These are phyloP conservation scores for Lachnellula arida DNA, from an alignment of 2,329 filamentous ascomycete genomes.

Conservation along the genomic window DNA sequence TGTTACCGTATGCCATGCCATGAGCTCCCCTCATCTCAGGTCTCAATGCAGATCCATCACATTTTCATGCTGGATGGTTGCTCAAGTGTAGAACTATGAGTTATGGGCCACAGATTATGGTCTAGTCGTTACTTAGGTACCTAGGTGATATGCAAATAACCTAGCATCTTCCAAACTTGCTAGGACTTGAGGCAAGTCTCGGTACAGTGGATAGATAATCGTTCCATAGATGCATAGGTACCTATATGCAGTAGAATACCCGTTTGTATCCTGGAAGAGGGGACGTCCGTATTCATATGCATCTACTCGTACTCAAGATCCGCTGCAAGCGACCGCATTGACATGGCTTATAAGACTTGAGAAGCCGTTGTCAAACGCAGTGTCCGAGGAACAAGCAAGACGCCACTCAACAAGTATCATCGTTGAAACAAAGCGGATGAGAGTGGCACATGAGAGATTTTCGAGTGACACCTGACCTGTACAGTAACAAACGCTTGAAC, in stretches of 20 bases:
- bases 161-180: too few relatives aligned
- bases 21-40: too few relatives aligned
- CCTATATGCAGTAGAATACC: not conserved
- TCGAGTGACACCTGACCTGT: not conserved
- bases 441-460: conserved; percentile 11
- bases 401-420: conserved; percentile 5
- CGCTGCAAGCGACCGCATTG: conserved; percentile 13
- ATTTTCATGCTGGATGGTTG: too few relatives aligned
- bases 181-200: not conserved
- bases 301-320: conserved; percentile 7
- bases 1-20: too few relatives aligned
- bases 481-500: conserved; percentile 16
- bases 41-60: too few relatives aligned
- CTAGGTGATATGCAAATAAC: not conserved
- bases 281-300: too few relatives aligned
- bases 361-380: conserved; percentile 10
- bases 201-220: not conserved
- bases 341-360: conserved; percentile 7
- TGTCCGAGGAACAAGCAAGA: conserved; percentile 1
- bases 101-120: not conserved
- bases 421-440: conserved; percentile 21
- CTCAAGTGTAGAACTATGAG: not conserved
- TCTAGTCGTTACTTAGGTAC: not conserved
- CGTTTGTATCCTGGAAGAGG: too few relatives aligned
- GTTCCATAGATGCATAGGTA: not conserved